phyloP scores from a whole-genome alignment of 257 asterid species.

The Verbena officinalis region DNA sequence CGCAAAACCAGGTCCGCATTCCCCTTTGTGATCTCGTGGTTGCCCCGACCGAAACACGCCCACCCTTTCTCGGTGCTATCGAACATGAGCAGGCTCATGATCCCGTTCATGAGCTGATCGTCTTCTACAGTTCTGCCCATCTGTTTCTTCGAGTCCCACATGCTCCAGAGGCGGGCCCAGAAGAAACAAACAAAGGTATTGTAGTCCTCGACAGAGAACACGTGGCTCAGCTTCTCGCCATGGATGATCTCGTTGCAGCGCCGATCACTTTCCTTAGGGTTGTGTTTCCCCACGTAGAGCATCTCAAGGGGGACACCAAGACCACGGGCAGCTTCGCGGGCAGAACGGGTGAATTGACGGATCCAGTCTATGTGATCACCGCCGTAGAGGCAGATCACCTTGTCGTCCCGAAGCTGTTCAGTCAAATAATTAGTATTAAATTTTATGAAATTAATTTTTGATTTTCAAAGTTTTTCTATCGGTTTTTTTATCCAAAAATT shows the following conservation, averaged over 20 bases:
- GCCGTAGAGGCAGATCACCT: constrained; percentile 79
- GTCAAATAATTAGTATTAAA: too few relatives aligned
- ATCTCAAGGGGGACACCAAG: constrained; percentile 59
- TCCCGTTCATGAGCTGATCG: constrained; percentile 69
- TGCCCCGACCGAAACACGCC: constrained; percentile 76
- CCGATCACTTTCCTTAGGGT: constrained; percentile 61
- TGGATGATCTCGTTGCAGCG: constrained; percentile 60
- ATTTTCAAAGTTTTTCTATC: too few relatives aligned
- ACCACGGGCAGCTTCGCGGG: constrained; percentile 43
- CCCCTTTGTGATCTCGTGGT: constrained; percentile 55
- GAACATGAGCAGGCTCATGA: constrained; percentile 56
- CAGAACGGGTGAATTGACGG: constrained; percentile 52
- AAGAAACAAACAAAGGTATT: constrained; percentile 74
- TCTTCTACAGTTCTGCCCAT: constrained; percentile 54
- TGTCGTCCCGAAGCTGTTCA: constrained; percentile 55
- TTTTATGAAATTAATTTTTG: too few relatives aligned
- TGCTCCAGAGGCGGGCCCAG: constrained; percentile 87
- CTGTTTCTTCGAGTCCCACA: constrained; percentile 90
- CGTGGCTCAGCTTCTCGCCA: constrained; percentile 60
- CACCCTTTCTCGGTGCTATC: constrained; percentile 82
- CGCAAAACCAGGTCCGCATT: constrained; percentile 48
- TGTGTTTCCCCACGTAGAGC: constrained; percentile 83
- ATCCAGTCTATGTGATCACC: constrained; percentile 94
- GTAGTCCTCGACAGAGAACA: constrained; percentile 47
- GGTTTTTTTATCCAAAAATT: too few relatives aligned